phyloP scores from a whole-genome alignment of 176 grass and related monocot species.

The Luzula sylvatica region DNA sequence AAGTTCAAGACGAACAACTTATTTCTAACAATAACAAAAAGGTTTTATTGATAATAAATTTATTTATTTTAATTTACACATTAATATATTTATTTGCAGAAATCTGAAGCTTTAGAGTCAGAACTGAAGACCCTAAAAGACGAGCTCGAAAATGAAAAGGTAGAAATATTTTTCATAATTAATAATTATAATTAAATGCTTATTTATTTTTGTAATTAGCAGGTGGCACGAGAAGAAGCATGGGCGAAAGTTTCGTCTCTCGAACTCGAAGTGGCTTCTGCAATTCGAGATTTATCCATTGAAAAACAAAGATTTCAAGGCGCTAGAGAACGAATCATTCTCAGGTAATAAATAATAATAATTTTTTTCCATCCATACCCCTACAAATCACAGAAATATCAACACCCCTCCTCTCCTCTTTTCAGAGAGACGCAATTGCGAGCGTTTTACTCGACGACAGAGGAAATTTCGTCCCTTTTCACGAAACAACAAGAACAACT shows the following conservation, averaged over 20 bases:
- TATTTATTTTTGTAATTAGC: conserved; percentile 39
- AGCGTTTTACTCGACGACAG: conserved; percentile 92
- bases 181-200: no score
- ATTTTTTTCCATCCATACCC: background rate
- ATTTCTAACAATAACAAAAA: conserved; percentile 46
- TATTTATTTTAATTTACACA: background rate
- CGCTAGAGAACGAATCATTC: conserved; percentile 83
- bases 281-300: conserved; percentile 72
- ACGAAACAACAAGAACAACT: conserved; percentile 93
- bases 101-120: conserved; percentile 58
- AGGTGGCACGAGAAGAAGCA: conserved; percentile 89
- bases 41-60: conserved; percentile 29
- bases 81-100: conserved; percentile 43
- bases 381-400: no score
- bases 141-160: conserved; percentile 94
- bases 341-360: conserved; percentile 45
- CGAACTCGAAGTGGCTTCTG: conserved; percentile 91
- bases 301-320: conserved; percentile 97
- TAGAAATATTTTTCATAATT: conserved; percentile 39
- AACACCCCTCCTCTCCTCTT: conserved; percentile 5
- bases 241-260: conserved; percentile 91
- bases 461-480: conserved; percentile 85
- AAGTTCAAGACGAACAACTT: conserved; percentile 66
- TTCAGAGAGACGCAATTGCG: conserved; percentile 92
- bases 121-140: conserved; percentile 63